Evolutionary conservation across 305 asterid species (phyloP), one percentile per base, ranked within the genome.

Genomic region (Coffea humblotiana): DNA sequence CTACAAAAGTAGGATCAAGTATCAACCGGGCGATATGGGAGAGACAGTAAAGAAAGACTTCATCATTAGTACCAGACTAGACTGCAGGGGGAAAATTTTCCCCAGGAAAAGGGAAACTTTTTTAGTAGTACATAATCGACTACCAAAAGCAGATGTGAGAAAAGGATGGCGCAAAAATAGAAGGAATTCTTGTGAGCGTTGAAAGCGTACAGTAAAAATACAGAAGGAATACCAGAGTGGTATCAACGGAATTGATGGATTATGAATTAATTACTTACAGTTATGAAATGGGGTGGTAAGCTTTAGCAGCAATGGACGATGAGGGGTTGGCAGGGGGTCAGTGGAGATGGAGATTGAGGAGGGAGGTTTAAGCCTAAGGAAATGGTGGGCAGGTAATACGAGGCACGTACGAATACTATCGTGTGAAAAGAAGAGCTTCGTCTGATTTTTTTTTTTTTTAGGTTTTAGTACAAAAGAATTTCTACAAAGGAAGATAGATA

Each of bases 351-450:
- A 52, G 21, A 7, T 0, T 0, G 61, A 13, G 37, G 35, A 56
- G 68, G 40, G 61, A 25, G 48, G 69, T 37, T 37, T 37, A 13
- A 51, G 74, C 54, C 76, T 0, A 52, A 52, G 21, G 18, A 54
- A 71, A 47, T 23, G 54, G 72, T 49, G 32, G 79, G 47, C 76
- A 69, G 72, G 73, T 58, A 52, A 45, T 48, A 18, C 58, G 63
- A 60, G 37, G 72, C 47, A 77, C 48, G 77, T 48, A 63, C 56
- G 43, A 32, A 16, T 18, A 68, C 43, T 27, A 68, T 63, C 6
- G 7, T 48, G 43, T 48, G 76, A 63, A 83, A 75, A 75, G 74
- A 75, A 71, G 61, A 68, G 66, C 67, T 76, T 72, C 81, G 80
- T 77, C 80, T 71, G 81, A 37, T 37, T 37, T 37, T 37, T 37